Base-by-base conservation (phyloP, 179 eudicot species). In the Beta macrorhiza region DNA sequence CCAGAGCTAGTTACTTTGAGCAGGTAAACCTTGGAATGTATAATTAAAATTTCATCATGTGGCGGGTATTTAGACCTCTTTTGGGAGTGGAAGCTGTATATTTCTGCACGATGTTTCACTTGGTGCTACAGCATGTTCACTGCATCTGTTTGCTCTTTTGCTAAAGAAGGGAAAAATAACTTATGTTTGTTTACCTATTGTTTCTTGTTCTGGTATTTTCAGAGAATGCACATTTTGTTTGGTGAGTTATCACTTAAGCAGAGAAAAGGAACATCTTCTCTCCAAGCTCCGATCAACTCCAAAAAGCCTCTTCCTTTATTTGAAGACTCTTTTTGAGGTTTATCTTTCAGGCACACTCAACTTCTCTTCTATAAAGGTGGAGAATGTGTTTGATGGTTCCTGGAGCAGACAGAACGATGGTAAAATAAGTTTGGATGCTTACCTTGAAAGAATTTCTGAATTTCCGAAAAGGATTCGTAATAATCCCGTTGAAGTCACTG, bases 271-370 rank as follows among this genome's bases (percentile, higher is more conserved):
- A 25, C 84, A 88, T 67, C 82, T 91, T 58, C 83, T 95, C 49
- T 86, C 90, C 64, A 90, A 91, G 74, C 88, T 95, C 53, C 91
- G 55, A 49, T 87, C 98, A 77, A 86, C 85, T 79, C 93, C 97
- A 4, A 83, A 87, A 85, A 95, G 98, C 87, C 99, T 91, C 73
- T 95, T 95, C 86, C 95, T 95, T 72, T 93, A 92, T 84, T 88
- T 95, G 77, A 95, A 95, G 86, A 92, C 99, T 52, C 84, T 93
- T 77, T 79, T 95, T 82, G 99, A 95, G 90, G 93, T 89, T 88
- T 90, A 93, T 83, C 79, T 90, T 81, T 86, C 91, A 77, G 99
- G 97, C 72, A 86, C 87, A 64, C 90, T 95, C 63, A 77, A 89
- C 74, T 86, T 93, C 83, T 85, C 87, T 80, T 82, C 75, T 78